These are phyloP conservation scores for Plasmodium gaboni DNA, from an alignment of 169 alveolate species.

Conservation along the genomic window DNA sequence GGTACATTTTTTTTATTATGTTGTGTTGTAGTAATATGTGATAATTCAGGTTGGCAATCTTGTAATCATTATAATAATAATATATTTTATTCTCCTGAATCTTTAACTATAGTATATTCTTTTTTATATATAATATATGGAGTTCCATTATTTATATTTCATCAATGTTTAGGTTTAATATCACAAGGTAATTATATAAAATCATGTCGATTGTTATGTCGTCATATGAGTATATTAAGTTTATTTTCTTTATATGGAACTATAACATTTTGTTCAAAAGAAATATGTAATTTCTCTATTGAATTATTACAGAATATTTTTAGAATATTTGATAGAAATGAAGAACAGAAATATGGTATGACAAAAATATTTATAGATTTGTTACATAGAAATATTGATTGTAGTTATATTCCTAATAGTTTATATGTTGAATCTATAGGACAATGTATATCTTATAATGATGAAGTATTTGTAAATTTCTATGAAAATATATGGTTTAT, in stretches of 20 bases:
- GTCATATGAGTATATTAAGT: conserved; percentile 37
- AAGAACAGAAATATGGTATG: conserved; percentile 39
- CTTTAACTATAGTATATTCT: conserved; percentile 57
- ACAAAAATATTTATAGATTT: conserved; percentile 63
- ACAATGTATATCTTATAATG: conserved; percentile 33
- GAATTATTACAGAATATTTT: conserved; percentile 57
- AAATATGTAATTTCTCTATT: conserved; percentile 54
- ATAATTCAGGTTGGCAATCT: conserved; percentile 75
- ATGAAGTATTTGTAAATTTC: conserved; percentile 34
- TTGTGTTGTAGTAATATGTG: conserved; percentile 75
- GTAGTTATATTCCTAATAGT: conserved; percentile 15
- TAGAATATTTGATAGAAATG: conserved; percentile 9
- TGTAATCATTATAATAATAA: conserved; percentile 61
- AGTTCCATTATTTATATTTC: conserved; percentile 57
- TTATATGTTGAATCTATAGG: conserved; percentile 27
- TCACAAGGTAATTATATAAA: conserved; percentile 71
- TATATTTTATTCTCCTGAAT: conserved; percentile 74
- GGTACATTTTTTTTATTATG: conserved; percentile 71
- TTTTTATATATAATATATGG: conserved; percentile 41
- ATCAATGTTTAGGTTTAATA: conserved; percentile 61
- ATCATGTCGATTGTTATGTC: conserved; percentile 52
- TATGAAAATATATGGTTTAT: conserved; percentile 72
- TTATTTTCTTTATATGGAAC: conserved; percentile 68
- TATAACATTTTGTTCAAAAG: conserved; percentile 69
- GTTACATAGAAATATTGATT: conserved; percentile 1